These are phyloP conservation scores for Phaeoacremonium minimum DNA, from an alignment of 2,329 filamentous ascomycete species.

Conservation along the genomic window DNA sequence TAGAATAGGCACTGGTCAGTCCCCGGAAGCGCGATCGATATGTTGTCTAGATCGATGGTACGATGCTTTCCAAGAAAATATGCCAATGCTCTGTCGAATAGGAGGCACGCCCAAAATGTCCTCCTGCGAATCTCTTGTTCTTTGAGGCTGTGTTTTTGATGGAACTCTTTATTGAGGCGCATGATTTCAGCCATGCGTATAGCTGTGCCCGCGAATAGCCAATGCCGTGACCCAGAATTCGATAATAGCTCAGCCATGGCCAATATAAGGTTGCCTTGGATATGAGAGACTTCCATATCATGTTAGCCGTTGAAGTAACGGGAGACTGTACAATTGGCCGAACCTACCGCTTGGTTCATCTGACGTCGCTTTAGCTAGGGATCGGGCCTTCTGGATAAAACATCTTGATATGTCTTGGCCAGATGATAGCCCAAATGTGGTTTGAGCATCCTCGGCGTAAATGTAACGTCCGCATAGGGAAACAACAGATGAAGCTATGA, in stretches of 20 bases:
- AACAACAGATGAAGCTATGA: slow-evolving; percentile 7
- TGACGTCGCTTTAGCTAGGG: slow-evolving; percentile 5
- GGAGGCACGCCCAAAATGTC: slow-evolving; percentile 10
- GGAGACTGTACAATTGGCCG: no score
- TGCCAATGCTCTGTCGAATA: slow-evolving; percentile 5
- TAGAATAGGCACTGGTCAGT: slow-evolving; percentile 11
- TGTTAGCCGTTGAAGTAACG: background rate
- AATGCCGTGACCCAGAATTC: slow-evolving; percentile 14
- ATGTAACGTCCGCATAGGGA: slow-evolving; percentile 10
- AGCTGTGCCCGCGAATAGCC: slow-evolving; percentile 14
- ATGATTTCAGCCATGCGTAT: slow-evolving; percentile 19
- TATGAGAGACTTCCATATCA: slow-evolving; percentile 8
- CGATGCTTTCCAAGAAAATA: slow-evolving; percentile 11
- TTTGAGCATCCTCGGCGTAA: background rate
- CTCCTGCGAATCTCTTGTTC: slow-evolving; percentile 11
- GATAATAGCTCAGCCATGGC: slow-evolving; percentile 14
- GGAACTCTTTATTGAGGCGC: slow-evolving; percentile 17
- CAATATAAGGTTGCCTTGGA: slow-evolving; percentile 13
- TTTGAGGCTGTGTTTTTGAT: slow-evolving; percentile 13
- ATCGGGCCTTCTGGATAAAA: slow-evolving; percentile 3
- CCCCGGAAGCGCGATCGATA: slow-evolving; percentile 10
- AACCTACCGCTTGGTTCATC: slow-evolving; percentile 9
- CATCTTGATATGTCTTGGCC: background rate
- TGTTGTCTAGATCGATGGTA: slow-evolving; percentile 2
- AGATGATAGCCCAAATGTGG: slow-evolving; percentile 2